phyloP scores from a whole-genome alignment of 345 rosid genomes.

The Limnanthes douglasii region DNA sequence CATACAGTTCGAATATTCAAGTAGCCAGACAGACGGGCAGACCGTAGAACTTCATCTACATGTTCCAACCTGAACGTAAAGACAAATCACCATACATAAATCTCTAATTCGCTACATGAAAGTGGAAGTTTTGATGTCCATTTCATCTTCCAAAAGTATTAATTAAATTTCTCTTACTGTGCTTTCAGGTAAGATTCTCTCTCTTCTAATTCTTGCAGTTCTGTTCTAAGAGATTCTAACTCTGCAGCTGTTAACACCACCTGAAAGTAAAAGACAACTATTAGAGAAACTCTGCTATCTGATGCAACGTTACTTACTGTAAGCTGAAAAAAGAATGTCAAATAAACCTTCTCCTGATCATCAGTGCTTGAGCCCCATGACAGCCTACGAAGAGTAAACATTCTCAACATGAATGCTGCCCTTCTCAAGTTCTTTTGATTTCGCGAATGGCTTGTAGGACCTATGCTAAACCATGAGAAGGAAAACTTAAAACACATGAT shows the following conservation, averaged over 20 bases:
- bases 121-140: too few relatives aligned
- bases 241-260: conserved; percentile 59
- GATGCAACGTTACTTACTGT: background rate
- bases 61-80: conserved; percentile 57
- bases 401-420: conserved; percentile 60
- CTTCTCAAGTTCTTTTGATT: conserved; percentile 29
- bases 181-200: conserved; percentile 85
- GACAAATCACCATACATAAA: background rate
- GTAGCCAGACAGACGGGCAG: conserved; percentile 81
- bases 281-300: background rate
- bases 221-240: conserved; percentile 68
- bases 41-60: conserved; percentile 78
- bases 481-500: conserved; percentile 7
- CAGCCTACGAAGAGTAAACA: conserved; percentile 54
- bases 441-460: conserved; percentile 24
- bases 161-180: conserved; percentile 34
- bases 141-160: background rate
- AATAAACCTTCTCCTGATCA: conserved; percentile 66
- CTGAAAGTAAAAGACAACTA: conserved; percentile 17
- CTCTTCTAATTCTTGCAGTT: conserved; percentile 73
- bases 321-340: conserved; percentile 3
- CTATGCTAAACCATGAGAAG: conserved; percentile 43
- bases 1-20: conserved; percentile 68
- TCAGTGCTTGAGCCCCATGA: conserved; percentile 51
- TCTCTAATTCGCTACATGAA: too few relatives aligned